phyloP scores from a whole-genome alignment of 164 flowering plant species.

The Nymphaea colorata region DNA sequence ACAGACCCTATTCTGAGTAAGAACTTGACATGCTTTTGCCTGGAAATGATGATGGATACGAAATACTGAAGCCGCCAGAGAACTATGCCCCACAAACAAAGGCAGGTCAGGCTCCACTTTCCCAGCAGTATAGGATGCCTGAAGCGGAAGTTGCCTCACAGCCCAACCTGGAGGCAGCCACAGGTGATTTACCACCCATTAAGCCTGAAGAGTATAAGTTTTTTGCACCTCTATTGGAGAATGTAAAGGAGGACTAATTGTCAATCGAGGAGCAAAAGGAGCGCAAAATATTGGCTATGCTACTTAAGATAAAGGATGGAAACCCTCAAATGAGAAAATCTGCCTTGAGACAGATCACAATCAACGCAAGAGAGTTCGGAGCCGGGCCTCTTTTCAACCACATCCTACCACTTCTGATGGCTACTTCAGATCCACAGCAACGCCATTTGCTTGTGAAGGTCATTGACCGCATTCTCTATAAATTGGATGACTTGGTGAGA shows the following conservation, averaged over 20 bases:
- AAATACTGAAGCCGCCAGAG: conserved; percentile 87
- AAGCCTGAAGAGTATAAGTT: conserved; percentile 94
- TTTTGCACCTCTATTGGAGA: conserved; percentile 76
- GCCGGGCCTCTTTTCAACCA: conserved; percentile 92
- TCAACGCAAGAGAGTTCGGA: conserved; percentile 93
- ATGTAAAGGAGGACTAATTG: conserved; percentile 83
- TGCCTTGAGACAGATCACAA: conserved; percentile 89
- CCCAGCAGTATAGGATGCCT: conserved; percentile 90
- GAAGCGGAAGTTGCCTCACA: conserved; percentile 93
- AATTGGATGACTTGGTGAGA: conserved; percentile 91
- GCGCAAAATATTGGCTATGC: conserved; percentile 89
- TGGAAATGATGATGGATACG: conserved; percentile 89
- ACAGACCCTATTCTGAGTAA: conserved; percentile 89
- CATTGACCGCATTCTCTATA: conserved; percentile 90
- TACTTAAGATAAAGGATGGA: conserved; percentile 96
- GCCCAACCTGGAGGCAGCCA: conserved; percentile 87
- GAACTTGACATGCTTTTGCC: conserved; percentile 92
- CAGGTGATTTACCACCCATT: conserved; percentile 88
- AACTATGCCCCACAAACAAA: no score
- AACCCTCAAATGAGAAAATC: conserved; percentile 98
- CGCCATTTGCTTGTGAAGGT: conserved; percentile 96
- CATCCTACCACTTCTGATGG: conserved; percentile 85
- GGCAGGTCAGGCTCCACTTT: no score
- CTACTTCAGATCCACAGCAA: conserved; percentile 95
- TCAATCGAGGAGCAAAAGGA: conserved; percentile 96